These are phyloP conservation scores for Vanilla planifolia DNA, from an alignment of 106 monocot genomes.

Conservation along the genomic window DNA sequence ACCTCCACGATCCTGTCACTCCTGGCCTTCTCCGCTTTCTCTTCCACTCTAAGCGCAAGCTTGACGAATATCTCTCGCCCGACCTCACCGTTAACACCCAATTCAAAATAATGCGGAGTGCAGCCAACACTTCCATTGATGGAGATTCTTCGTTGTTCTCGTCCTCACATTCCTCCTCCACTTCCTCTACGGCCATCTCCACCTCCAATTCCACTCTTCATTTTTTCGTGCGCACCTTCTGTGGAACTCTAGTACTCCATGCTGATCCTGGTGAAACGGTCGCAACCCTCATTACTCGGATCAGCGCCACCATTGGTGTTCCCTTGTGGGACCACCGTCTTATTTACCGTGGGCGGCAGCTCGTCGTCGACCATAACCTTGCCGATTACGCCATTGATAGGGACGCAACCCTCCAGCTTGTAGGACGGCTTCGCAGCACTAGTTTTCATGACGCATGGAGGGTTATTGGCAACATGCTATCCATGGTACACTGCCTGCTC, in stretches of 20 bases:
- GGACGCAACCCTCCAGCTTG: constrained; percentile 49
- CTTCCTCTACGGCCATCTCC: neutral
- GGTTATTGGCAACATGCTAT: constrained; percentile 39
- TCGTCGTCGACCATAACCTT: constrained; percentile 30
- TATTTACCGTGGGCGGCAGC: constrained; percentile 57
- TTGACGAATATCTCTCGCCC: constrained; percentile 25
- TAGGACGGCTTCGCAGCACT: constrained; percentile 46
- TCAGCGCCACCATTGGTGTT: constrained; percentile 9
- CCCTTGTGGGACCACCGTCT: constrained; percentile 34
- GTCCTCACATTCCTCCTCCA: neutral
- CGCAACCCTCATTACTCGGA: constrained; percentile 19
- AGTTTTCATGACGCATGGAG: constrained; percentile 39
- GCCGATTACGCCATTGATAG: constrained; percentile 19
- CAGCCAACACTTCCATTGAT: neutral
- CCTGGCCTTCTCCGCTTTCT: neutral
- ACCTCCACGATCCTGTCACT: neutral
- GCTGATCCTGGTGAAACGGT: constrained; percentile 31
- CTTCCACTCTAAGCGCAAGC: constrained; percentile 48
- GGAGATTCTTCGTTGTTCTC: neutral
- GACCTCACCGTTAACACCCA: no score
- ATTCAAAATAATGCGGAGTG: neutral
- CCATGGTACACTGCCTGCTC: neutral
- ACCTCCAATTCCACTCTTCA: constrained; percentile 28
- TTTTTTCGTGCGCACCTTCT: constrained; percentile 52
- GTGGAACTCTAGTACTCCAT: constrained; percentile 42